These are phyloP conservation scores for Dalechampia spathulata DNA, from an alignment of 441 rosid species.

Conservation along the genomic window DNA sequence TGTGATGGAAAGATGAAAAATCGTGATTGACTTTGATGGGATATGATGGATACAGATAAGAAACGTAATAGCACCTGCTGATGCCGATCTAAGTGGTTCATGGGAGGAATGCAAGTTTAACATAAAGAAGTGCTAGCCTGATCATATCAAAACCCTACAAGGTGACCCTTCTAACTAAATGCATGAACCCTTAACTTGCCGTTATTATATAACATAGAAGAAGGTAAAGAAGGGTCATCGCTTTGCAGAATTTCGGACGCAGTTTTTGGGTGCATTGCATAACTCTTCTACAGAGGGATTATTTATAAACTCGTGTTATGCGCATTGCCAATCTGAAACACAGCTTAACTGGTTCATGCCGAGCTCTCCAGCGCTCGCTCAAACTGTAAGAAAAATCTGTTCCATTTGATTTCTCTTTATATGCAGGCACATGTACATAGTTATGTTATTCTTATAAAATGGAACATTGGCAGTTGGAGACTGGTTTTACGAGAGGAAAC, in stretches of 20 bases:
- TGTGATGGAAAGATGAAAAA: too few species aligned
- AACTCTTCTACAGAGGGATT: constrained; percentile 60
- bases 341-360: too few species aligned
- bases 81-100: constrained; percentile 61
- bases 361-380: too few species aligned
- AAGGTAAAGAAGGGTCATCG: neutral
- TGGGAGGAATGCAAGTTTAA: constrained; percentile 79
- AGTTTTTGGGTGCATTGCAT: constrained; percentile 52
- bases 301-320: constrained; percentile 76
- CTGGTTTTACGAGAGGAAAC: too few species aligned
- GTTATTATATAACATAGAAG: too few species aligned
- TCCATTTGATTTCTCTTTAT: too few species aligned
- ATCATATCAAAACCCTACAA: constrained; percentile 64
- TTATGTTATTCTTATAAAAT: too few species aligned
- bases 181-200: too few species aligned
- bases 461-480: too few species aligned
- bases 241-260: constrained; percentile 55
- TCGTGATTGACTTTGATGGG: constrained; percentile 4
- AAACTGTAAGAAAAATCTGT: too few species aligned
- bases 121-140: constrained; percentile 45
- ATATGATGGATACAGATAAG: constrained; percentile 38
- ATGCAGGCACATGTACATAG: too few species aligned
- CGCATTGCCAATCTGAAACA: too few species aligned
- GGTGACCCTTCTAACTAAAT: constrained; percentile 45
- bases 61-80: constrained; percentile 74